Evolutionary conservation across 768 basidiomycete species (phyloP), one percentile per base, ranked within the genome.

Genomic region (Podaxis mareebaensis): DNA sequence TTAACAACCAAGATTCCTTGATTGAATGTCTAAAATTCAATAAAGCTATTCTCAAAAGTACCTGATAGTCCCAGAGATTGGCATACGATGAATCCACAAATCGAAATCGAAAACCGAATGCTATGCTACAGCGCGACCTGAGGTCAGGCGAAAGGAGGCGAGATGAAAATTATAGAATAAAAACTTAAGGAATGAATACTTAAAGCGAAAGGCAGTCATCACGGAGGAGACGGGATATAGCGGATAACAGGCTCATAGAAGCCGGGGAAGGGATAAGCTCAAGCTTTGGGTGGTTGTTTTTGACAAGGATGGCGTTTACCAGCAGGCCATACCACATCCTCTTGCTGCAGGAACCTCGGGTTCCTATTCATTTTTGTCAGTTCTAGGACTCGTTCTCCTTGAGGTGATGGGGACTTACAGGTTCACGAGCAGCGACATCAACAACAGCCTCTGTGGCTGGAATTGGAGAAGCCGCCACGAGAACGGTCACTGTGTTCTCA

Each of bases 361-460:
- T 40, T 55, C 30, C 61, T 62, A 22, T 30, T 5, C 22, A 55
- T 38, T 55, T 24, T 26, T 10, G 20, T 51, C 26, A 51, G 26
- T 22, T 33, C n/a, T 46, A n/a, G n/a, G 44, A 17, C 8, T n/a
- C 44, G 20, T 17, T 20, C 24, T 13, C 26, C 8, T 10, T 12
- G 1, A 0, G 26, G 22, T 51, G 49, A 26, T 51, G 3, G 20
- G 36, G 12, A 38, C 61, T 48, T 56, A 62, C 61, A 22, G 61
- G 42, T 26, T 62, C 53, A 46, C 61, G 61, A 4, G 44, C 40
- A 33, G 61, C 39, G 33, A 62, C 53, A 30, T 62, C 61, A 7
- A 30, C 20, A 38, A 49, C 53, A 22, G 22, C 53, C 22, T 62
- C 61, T 11, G 28, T 24, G 1, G 53, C 30, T 10, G 61, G 61